Conservation (phyloP, 371 early-diverging fungal species). For the Haplosporangium sp. region DNA sequence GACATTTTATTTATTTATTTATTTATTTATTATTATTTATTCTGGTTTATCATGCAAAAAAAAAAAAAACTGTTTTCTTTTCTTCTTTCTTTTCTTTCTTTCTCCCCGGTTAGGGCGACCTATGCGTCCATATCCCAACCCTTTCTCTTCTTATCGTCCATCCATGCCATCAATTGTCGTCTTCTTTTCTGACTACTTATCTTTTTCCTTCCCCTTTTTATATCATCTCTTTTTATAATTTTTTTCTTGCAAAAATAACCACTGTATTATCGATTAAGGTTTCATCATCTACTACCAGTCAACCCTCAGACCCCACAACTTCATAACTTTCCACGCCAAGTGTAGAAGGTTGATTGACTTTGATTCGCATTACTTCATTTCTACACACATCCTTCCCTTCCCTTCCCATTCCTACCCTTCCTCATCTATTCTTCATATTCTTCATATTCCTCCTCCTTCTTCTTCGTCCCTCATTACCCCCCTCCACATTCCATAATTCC, state of each 20-base stretch:
- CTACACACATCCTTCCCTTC: background rate
- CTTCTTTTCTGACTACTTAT: background rate
- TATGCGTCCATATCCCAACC: background rate
- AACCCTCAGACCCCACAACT: background rate
- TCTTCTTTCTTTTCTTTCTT: constrained; percentile 3
- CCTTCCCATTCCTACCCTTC: background rate
- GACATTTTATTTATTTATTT: no score
- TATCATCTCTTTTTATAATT: no score
- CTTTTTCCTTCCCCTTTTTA: background rate
- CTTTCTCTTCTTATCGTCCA: background rate
- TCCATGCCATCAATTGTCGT: background rate
- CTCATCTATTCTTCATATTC: background rate
- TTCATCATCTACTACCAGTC: background rate
- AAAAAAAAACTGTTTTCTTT: background rate
- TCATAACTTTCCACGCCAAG: no score
- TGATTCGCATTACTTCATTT: background rate
- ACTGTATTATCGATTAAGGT: background rate
- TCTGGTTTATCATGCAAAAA: no score
- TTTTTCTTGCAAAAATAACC: background rate
- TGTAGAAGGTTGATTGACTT: background rate
- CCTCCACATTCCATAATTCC: background rate
- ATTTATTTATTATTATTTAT: no score
- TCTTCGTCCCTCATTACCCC: no score
- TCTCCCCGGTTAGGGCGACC: background rate
- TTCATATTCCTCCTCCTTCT: background rate